A percentile compares a stretch with the other conserved stretches of the same genome.
phyloP scores from a whole-genome alignment of 78 protist genomes.

The Ministeria vibrans region DNA sequence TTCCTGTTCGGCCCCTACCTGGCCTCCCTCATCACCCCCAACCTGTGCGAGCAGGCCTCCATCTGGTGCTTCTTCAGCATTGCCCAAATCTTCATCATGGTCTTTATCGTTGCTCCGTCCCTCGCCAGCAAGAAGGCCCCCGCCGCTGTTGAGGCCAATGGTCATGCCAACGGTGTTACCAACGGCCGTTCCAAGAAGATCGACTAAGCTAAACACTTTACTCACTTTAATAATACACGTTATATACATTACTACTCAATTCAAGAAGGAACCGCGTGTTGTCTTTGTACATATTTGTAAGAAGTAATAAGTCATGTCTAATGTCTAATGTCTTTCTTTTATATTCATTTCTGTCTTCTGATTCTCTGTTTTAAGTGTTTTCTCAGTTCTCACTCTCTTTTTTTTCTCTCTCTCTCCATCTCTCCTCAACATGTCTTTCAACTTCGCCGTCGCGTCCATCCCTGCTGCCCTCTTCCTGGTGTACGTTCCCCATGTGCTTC shows the following conservation, averaged over 20 bases:
- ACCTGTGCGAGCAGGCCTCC: slow-evolving; percentile 40
- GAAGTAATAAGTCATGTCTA: neutral
- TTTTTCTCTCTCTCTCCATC: neutral
- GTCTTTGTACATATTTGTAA: neutral
- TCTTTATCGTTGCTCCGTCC: slow-evolving; percentile 26
- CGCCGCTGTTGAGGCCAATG: neutral
- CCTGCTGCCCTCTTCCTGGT: no score
- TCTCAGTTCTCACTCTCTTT: neutral
- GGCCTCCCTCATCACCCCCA: slow-evolving; percentile 17
- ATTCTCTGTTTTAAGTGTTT: neutral
- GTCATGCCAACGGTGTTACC: neutral
- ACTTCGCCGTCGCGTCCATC: no score
- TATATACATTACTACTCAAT: no score
- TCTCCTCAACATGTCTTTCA: no score
- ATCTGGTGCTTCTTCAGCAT: slow-evolving; percentile 44
- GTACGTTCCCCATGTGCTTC: no score
- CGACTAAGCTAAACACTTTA: neutral
- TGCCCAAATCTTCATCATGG: slow-evolving; percentile 22
- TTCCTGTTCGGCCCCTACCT: slow-evolving; percentile 22
- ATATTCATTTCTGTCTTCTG: neutral
- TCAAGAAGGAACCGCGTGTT: no score
- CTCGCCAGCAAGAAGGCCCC: slow-evolving; percentile 6
- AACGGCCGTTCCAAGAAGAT: neutral
- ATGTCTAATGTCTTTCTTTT: neutral
- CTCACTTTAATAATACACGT: neutral